Evolutionary conservation across 306 rosid species (phyloP).

Genomic region (Gastrolobium villosum): DNA sequence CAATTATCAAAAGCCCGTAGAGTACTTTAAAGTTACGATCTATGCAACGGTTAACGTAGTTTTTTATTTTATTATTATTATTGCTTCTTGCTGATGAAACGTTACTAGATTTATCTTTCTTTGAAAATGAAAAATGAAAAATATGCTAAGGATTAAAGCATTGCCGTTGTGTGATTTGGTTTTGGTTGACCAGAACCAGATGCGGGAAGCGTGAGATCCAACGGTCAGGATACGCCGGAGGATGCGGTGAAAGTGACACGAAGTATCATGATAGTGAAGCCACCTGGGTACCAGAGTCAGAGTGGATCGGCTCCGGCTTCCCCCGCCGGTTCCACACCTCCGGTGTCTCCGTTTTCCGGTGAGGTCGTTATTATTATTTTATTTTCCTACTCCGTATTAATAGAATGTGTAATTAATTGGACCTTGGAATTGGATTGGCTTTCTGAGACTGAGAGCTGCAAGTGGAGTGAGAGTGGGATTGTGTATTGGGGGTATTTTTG

Average conservation of each 20-base stretch:
- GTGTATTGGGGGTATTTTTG: constrained; percentile 48
- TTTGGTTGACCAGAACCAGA: constrained; percentile 60
- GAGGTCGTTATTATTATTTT: constrained; percentile 42
- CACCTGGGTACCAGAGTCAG: constrained; percentile 74
- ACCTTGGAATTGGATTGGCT: background rate
- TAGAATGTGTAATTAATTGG: background rate
- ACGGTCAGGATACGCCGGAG: constrained; percentile 59
- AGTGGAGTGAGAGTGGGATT: background rate
- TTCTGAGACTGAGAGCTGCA: background rate
- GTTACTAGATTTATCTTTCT: background rate
- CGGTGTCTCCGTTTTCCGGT: constrained; percentile 92
- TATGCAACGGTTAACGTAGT: background rate
- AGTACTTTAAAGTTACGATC: background rate
- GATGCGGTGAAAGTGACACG: constrained; percentile 73
- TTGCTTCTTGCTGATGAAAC: background rate
- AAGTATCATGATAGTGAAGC: constrained; percentile 90
- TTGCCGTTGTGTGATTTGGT: constrained; percentile 11
- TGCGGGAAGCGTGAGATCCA: constrained; percentile 61
- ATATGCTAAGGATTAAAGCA: background rate
- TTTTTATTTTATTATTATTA: background rate
- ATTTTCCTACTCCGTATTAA: background rate
- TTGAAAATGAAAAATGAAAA: background rate
- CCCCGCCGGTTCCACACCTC: constrained; percentile 91
- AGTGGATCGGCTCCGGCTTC: constrained; percentile 82
- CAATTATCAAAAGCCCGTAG: background rate